phyloP scores from a whole-genome alignment of 495 filamentous ascomycete genomes.

The Aspergillus bertholletiae region DNA sequence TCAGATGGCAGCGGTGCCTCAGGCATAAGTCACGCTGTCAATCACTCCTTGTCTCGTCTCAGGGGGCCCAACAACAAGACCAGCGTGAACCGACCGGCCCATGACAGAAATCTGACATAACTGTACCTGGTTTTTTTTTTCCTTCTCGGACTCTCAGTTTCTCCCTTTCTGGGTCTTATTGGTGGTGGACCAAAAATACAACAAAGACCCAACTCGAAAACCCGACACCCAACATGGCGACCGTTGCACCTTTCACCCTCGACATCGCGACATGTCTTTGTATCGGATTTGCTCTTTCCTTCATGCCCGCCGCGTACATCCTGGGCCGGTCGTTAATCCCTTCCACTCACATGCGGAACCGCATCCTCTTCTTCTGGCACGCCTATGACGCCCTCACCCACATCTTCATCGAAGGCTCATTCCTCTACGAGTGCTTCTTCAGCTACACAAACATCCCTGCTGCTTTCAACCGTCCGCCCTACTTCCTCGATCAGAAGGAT shows the following conservation, averaged over 20 bases:
- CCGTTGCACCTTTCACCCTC: constrained; percentile 34
- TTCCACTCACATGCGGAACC: constrained; percentile 43
- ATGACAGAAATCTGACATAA: neutral
- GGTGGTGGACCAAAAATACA: neutral
- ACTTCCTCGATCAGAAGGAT: constrained; percentile 50
- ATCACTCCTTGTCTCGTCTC: neutral
- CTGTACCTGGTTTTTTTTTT: neutral
- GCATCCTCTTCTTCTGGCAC: constrained; percentile 92
- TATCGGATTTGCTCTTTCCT: constrained; percentile 46
- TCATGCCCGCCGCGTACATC: constrained; percentile 52
- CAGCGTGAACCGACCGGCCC: too few species aligned
- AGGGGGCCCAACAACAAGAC: neutral
- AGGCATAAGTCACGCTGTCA: neutral
- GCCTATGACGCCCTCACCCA: constrained; percentile 88
- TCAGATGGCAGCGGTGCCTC: neutral
- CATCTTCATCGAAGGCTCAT: constrained; percentile 82
- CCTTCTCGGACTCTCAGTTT: neutral
- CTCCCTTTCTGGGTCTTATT: too few species aligned
- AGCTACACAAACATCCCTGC: constrained; percentile 51
- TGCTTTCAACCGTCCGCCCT: constrained; percentile 36
- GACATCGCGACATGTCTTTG: constrained; percentile 49
- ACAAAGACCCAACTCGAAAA: neutral
- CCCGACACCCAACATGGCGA: constrained; percentile 10
- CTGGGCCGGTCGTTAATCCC: constrained; percentile 45
- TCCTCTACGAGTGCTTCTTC: constrained; percentile 90